Evolutionary conservation across 192 early-diverging fungal genomes (phyloP).

Genomic region (Funneliformis geosporum): DNA sequence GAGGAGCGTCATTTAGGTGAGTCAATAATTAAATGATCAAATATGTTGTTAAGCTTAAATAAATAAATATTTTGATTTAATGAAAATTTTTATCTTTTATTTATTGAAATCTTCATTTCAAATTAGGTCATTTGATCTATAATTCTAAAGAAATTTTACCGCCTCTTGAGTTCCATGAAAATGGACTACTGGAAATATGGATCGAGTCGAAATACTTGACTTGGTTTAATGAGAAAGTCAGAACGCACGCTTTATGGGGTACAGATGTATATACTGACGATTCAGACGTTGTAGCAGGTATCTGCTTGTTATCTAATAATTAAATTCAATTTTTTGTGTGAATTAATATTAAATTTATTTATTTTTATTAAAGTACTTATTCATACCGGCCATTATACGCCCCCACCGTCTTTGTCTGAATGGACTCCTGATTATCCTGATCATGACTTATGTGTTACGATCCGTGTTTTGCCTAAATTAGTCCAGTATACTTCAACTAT

Average conservation of each 20-base stretch:
- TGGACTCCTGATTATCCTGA: slow-evolving; percentile 44
- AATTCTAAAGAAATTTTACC: slow-evolving; percentile 49
- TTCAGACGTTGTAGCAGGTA: slow-evolving; percentile 81
- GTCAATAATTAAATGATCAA: neutral
- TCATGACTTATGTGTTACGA: slow-evolving; percentile 67
- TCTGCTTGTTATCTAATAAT: slow-evolving; percentile 5
- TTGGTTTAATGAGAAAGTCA: slow-evolving; percentile 64
- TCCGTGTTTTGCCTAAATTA: slow-evolving; percentile 73
- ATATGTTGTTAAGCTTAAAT: no score
- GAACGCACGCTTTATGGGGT: slow-evolving; percentile 73
- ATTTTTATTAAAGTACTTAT: slow-evolving; percentile 49
- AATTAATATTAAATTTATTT: neutral
- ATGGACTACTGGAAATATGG: slow-evolving; percentile 65
- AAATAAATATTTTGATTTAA: no score
- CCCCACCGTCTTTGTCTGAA: slow-evolving; percentile 20
- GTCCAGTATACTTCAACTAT: slow-evolving; percentile 66
- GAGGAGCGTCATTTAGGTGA: slow-evolving; percentile 41
- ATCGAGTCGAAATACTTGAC: slow-evolving; percentile 64
- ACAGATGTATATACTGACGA: slow-evolving; percentile 86
- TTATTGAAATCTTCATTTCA: neutral
- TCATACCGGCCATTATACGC: slow-evolving; percentile 42
- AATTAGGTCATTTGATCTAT: slow-evolving; percentile 51
- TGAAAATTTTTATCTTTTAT: neutral
- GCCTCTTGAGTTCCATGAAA: slow-evolving; percentile 48
- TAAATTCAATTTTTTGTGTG: neutral